A percentile compares a stretch with the other conserved stretches of the same genome.
phyloP scores from a whole-genome alignment of 441 rosid species.

The Biscutella auriculata region DNA sequence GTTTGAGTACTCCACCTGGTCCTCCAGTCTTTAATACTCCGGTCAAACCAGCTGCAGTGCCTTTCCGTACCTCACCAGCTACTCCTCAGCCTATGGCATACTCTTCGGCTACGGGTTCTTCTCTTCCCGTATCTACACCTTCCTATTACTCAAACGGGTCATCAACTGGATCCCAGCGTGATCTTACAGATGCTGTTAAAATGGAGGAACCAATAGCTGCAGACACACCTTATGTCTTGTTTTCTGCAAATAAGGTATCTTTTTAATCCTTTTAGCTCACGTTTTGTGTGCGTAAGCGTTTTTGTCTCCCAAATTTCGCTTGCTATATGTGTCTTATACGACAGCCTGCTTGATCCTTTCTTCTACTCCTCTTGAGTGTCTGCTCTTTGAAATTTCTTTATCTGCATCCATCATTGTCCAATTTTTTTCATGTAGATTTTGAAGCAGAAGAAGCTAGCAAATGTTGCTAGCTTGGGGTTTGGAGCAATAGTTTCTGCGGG shows the following conservation, averaged over 20 bases:
- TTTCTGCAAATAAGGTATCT: conserved; percentile 74
- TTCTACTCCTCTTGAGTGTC: neutral
- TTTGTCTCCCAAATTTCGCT: neutral
- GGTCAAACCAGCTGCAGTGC: conserved; percentile 92
- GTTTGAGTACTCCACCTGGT: conserved; percentile 87
- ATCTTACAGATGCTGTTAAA: conserved; percentile 33
- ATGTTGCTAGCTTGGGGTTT: conserved; percentile 81
- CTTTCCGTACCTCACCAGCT: conserved; percentile 81
- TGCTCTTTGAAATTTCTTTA: neutral
- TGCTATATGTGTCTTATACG: neutral
- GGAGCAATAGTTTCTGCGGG: conserved; percentile 92
- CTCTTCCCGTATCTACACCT: conserved; percentile 79
- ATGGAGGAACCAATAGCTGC: conserved; percentile 40
- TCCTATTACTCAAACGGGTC: conserved; percentile 68
- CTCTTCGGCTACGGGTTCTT: conserved; percentile 44
- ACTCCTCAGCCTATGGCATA: conserved; percentile 84
- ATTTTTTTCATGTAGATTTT: conserved; percentile 39
- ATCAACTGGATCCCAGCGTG: conserved; percentile 42
- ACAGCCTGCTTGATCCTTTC: neutral
- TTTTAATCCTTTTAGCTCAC: conserved; percentile 5
- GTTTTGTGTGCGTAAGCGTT: neutral
- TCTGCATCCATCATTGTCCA: neutral
- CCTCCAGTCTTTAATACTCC: conserved; percentile 89
- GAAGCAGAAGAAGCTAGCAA: conserved; percentile 80
- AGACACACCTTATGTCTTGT: conserved; percentile 57